Base-by-base conservation (phyloP, 2,329 filamentous ascomycete genomes). In the Cladosporium sphaerospermum region DNA sequence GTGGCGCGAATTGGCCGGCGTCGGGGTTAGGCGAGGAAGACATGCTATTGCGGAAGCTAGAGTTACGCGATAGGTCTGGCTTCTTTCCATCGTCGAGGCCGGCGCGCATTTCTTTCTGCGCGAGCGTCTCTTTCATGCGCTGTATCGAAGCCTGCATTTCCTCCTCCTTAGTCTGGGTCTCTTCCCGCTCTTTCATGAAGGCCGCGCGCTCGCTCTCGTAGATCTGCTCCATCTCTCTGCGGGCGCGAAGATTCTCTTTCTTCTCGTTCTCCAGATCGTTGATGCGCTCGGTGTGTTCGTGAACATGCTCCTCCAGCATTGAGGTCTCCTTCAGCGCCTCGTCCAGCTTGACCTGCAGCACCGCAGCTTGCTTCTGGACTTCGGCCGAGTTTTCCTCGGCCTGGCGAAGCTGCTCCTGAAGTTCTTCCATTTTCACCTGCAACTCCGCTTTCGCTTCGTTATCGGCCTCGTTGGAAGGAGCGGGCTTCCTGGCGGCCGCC, bases 131-230 rank as follows among this genome's bases (percentile, higher is more conserved):
- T 77, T 96, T 97, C 62, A 99, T 76, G 52, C 92, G 80, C 73
- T 95, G 89, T 65, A 97, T 93, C 52, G 92, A 86, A 54, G 82
- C 78, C 70, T 95, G 89, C 80, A 97, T 84, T 69, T 96, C 90
- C 66, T 96, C 90, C 67, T 96, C 90, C 54, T 85, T 81, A 61
- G 85, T 86, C 52, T 81, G 78, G 71, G 91, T 86, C 62, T 95
- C 89, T 60, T 96, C 91, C 74, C 95, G 93, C 70, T 97, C 92
- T 71, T 91, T 89, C 65, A 89, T 83, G 73, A 92, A 87, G 52
- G 88, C 83, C 65, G 85, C 88, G 58, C 89, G 83, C 72, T 99
- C 93, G 42, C 87, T 84, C 70, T 97, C 92, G 69, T 96, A 95
- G 59, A 95, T 91, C 59, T 85, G 84, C 71, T 96, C 91, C 74